phyloP scores from a whole-genome alignment of 805 yeast genomes.

The Sugiyamaella lignohabitans region DNA sequence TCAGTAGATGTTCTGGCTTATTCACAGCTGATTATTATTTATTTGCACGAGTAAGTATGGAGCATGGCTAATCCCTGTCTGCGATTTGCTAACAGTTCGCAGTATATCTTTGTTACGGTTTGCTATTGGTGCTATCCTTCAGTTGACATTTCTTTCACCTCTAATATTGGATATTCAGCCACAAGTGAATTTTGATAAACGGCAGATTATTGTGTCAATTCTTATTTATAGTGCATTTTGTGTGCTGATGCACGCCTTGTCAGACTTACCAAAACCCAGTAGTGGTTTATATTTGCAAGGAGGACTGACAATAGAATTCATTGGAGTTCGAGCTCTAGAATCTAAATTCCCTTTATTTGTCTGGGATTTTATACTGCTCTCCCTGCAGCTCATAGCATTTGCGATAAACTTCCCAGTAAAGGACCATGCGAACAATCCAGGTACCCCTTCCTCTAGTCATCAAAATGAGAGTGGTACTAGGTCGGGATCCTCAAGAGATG shows the following conservation, averaged over 20 bases:
- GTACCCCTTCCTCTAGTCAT: conserved; percentile 1
- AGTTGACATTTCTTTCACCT: conserved; percentile 10
- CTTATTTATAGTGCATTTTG: conserved; percentile 15
- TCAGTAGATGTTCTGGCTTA: conserved; percentile 18
- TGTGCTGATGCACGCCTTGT: conserved; percentile 11
- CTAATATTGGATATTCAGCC: conserved; percentile 6
- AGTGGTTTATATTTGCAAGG: conserved; percentile 20
- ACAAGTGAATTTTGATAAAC: conserved; percentile 10
- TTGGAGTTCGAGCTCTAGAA: conserved; percentile 16
- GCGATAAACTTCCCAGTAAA: conserved; percentile 13
- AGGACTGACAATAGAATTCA: conserved; percentile 21
- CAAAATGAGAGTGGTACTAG: background rate
- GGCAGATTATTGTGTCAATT: conserved; percentile 14
- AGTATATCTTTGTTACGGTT: conserved; percentile 18
- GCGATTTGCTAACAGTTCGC: background rate
- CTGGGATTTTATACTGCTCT: conserved; percentile 19
- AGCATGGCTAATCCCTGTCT: background rate
- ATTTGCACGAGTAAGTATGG: conserved; percentile 19
- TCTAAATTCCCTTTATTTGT: conserved; percentile 15
- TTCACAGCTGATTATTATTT: conserved; percentile 20
- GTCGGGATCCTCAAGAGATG: background rate
- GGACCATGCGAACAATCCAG: background rate
- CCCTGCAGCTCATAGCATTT: conserved; percentile 17
- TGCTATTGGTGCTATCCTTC: conserved; percentile 14
- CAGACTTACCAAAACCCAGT: conserved; percentile 12